Conservation (phyloP, 2,329 filamentous ascomycete species). For the Colletotrichum lentis region DNA sequence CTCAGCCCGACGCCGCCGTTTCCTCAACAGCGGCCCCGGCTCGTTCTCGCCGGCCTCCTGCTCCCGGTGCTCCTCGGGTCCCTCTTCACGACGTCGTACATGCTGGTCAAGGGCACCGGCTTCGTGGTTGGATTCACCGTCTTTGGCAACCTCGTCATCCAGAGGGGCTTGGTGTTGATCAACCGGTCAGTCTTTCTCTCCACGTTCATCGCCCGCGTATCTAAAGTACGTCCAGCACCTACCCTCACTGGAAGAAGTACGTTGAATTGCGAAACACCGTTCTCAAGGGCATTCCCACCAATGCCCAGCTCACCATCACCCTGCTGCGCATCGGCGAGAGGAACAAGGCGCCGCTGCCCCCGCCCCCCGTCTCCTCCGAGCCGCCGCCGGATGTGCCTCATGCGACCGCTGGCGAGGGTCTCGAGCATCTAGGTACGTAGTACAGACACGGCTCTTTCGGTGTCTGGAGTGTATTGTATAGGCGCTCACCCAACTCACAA, state of each 20-base stretch:
- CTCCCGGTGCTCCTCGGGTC: slow-evolving; percentile 61
- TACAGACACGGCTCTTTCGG: rapidly evolving
- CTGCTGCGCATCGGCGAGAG: slow-evolving; percentile 82
- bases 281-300: slow-evolving; percentile 84
- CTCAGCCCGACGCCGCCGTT: slow-evolving; percentile 72
- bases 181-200: slow-evolving; percentile 55
- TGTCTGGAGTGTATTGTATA: too few species aligned
- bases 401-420: slow-evolving; percentile 52
- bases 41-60: slow-evolving; percentile 63
- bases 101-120: slow-evolving; percentile 69
- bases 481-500: slow-evolving; percentile 41
- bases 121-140: slow-evolving; percentile 77
- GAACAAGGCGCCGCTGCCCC: slow-evolving; percentile 80
- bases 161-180: slow-evolving; percentile 64
- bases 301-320: slow-evolving; percentile 83
- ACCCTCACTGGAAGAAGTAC: slow-evolving; percentile 78
- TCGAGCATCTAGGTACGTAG: slow-evolving; percentile 48
- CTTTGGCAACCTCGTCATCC: slow-evolving; percentile 80
- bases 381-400: slow-evolving; percentile 53
- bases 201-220: slow-evolving; percentile 34
- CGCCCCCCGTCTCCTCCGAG: slow-evolving; percentile 52
- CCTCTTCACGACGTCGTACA: slow-evolving; percentile 64
- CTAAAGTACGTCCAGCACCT: slow-evolving; percentile 49
- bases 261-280: slow-evolving; percentile 78
- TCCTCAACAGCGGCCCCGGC: slow-evolving; percentile 58